phyloP scores from a whole-genome alignment of 2,329 filamentous ascomycete species.

The Hortaea werneckii region DNA sequence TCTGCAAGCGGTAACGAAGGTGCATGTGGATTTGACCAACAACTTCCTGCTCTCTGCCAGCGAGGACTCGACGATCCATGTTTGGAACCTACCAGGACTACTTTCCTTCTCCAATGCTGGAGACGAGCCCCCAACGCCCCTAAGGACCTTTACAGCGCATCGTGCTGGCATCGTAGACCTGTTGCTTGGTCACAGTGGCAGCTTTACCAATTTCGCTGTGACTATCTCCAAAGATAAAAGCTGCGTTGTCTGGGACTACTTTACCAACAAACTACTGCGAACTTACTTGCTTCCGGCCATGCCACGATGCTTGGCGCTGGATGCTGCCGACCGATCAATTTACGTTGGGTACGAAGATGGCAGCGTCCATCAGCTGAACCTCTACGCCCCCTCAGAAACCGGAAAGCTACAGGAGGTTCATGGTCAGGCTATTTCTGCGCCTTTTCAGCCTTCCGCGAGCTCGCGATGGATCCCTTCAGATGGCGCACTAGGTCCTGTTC shows the following conservation, averaged over 20 bases:
- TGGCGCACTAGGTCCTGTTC: slow-evolving; percentile 51
- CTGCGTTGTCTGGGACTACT: slow-evolving; percentile 87
- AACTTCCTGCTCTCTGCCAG: slow-evolving; percentile 69
- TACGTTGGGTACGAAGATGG: slow-evolving; percentile 75
- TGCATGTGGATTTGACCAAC: slow-evolving; percentile 59
- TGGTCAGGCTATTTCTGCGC: slow-evolving; percentile 14
- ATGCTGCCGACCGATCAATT: slow-evolving; percentile 73
- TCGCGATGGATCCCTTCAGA: slow-evolving; percentile 24
- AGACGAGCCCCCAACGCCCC: slow-evolving; percentile 54
- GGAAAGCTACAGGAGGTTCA: slow-evolving; percentile 10
- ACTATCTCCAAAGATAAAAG: slow-evolving; percentile 80
- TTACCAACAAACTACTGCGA: slow-evolving; percentile 62
- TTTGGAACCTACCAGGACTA: slow-evolving; percentile 75
- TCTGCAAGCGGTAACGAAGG: slow-evolving; percentile 67
- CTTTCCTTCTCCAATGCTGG: slow-evolving; percentile 50
- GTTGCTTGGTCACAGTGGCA: slow-evolving; percentile 55
- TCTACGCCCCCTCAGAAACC: slow-evolving; percentile 39
- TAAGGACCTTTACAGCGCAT: slow-evolving; percentile 69
- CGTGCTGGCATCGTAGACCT: slow-evolving; percentile 59
- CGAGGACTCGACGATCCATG: slow-evolving; percentile 78
- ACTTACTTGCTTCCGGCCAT: slow-evolving; percentile 70
- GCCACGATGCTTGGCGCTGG: slow-evolving; percentile 63
- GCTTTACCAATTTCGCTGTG: slow-evolving; percentile 70
- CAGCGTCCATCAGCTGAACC: slow-evolving; percentile 67
- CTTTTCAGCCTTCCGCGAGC: slow-evolving; percentile 30